These are phyloP conservation scores for Sporothrix inflata DNA, from an alignment of 2,329 filamentous ascomycete species.

Conservation along the genomic window DNA sequence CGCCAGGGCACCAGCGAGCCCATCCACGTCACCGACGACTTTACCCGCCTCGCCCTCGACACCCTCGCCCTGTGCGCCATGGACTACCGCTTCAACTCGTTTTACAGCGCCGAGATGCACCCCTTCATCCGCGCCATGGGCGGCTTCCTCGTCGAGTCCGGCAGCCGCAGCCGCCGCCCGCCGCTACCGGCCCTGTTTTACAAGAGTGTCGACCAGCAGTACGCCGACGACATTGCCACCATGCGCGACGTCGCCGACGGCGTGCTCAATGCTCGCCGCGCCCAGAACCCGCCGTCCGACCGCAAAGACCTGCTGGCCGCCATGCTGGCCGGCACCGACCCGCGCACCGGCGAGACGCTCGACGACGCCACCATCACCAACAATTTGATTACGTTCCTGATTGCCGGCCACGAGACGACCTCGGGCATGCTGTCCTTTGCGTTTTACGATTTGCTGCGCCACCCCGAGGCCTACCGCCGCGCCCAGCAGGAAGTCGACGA, in stretches of 20 bases:
- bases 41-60: conserved; percentile 65
- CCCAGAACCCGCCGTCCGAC: conserved; percentile 44
- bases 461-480: conserved; percentile 50
- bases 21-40: conserved; percentile 66
- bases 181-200: conserved; percentile 16
- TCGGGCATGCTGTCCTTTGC: conserved; percentile 56
- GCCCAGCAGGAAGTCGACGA: conserved; percentile 58
- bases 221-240: conserved; percentile 25
- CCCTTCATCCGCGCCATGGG: conserved; percentile 70
- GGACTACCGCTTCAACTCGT: conserved; percentile 64
- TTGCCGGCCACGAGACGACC: conserved; percentile 57
- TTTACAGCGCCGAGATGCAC: conserved; percentile 66
- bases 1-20: conserved; percentile 59
- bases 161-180: conserved; percentile 26
- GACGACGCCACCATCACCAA: conserved; percentile 51
- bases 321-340: conserved; percentile 70
- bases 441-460: conserved; percentile 54
- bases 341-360: conserved; percentile 68
- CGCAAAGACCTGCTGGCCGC: conserved; percentile 69
- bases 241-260: conserved; percentile 27
- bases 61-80: conserved; percentile 64
- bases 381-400: conserved; percentile 18
- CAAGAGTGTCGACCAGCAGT: conserved; percentile 25
- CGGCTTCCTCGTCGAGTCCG: conserved; percentile 47
- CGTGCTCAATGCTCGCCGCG: conserved; percentile 29